Evolutionary conservation across 306 rosid genomes (phyloP), one percentile per base, ranked within the genome.

Genomic region (Corylus heterophylla): DNA sequence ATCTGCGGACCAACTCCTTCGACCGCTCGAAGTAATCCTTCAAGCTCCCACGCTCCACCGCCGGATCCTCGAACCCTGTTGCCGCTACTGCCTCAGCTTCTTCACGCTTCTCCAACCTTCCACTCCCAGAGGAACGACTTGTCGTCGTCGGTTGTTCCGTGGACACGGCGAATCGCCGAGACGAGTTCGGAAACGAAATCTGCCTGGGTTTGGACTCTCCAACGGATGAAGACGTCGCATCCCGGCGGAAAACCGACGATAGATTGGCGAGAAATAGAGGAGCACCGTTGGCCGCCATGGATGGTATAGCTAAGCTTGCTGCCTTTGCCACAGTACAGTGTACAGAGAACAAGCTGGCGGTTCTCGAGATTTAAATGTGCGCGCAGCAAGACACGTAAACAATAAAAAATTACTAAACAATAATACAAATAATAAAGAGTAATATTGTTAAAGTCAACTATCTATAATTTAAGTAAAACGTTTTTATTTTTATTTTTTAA

Each of bases 11-110:
- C 7, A 89, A 49, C 27, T 79, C 89, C 83, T 78, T 85, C 2
- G 92, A 79, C 50, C 83, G 86, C 70, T 88, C 85, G 2, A 89
- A 78, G 74, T 80, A 92, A 31, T 85, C 89, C 74, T 74, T 86
- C 82, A 25, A 61, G 13, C 76, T 72, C 71, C 37, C 20, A 42
- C 73, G 69, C 76, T 68, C 75, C 64, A 79, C 86, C 80, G 16
- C 29, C 3, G 35, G 14, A 10, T 72, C 51, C 73, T 69, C 62
- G 10, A 47, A 35, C 2, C 8, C 68, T 63, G 69, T 49, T 67
- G 58, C 54, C 62, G 27, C 63, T 68, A 17, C 54, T 18, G 58
- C 18, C 50, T 4, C 67, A 37, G 69, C 72, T 63, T 66, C 82
- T 44, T 52, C 83, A 0, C 6, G 71, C 80, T 59, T 80, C 45